phyloP scores from a whole-genome alignment of 306 rosid genomes.

The Dicorynia guianensis region DNA sequence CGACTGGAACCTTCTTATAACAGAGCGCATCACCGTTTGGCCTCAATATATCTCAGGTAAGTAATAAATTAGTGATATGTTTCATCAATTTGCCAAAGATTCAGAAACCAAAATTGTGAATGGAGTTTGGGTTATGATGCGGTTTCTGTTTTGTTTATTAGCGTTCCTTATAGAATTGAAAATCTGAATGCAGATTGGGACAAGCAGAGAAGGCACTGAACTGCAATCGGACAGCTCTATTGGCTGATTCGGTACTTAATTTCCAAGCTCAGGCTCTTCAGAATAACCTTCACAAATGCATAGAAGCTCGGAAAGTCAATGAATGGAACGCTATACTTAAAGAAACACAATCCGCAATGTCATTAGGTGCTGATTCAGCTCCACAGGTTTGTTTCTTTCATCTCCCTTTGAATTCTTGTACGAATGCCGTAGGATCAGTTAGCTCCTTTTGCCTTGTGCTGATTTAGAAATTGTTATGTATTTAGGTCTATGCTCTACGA shows the following conservation, averaged over 20 bases:
- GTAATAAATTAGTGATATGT: background rate
- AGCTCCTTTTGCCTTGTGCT: constrained; percentile 28
- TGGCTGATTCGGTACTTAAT: constrained; percentile 45
- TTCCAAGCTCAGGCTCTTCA: constrained; percentile 62
- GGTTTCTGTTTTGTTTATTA: background rate
- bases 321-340: constrained; percentile 69
- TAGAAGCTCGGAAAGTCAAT: constrained; percentile 63
- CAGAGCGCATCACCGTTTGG: constrained; percentile 87
- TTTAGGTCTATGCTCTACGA: constrained; percentile 79
- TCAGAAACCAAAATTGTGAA: background rate
- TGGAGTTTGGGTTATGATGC: background rate
- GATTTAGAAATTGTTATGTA: constrained; percentile 9
- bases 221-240: constrained; percentile 50
- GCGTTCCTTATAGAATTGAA: constrained; percentile 15
- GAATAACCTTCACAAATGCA: constrained; percentile 64
- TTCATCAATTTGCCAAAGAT: constrained; percentile 3
- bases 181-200: constrained; percentile 67
- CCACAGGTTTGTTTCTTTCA: constrained; percentile 64
- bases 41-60: constrained; percentile 83
- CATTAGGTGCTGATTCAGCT: constrained; percentile 76
- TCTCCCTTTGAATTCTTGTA: background rate
- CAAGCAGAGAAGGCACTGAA: constrained; percentile 75
- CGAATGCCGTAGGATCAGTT: background rate
- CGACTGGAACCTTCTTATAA: constrained; percentile 73
- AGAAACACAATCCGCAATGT: constrained; percentile 72